Percentiles rank a stretch among this genome's conserved stretches.
These are phyloP conservation scores for Alternaria alternata DNA, from an alignment of 2,329 filamentous ascomycete species.

Conservation along the genomic window DNA sequence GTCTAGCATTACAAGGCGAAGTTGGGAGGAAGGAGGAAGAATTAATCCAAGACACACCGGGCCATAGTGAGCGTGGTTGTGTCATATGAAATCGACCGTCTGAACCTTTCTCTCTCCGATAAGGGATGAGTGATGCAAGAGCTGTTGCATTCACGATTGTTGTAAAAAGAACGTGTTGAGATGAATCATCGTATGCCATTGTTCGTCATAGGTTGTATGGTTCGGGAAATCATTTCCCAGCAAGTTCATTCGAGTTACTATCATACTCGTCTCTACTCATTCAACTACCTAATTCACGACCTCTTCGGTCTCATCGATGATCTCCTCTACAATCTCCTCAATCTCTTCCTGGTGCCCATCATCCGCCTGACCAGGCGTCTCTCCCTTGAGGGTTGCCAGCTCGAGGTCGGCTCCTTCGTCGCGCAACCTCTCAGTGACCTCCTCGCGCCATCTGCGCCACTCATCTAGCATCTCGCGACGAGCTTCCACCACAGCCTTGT, in stretches of 20 bases:
- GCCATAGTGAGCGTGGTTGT: neutral
- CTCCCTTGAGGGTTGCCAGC: constrained; percentile 61
- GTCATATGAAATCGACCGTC: neutral
- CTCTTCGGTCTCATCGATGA: constrained; percentile 87
- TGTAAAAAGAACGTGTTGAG: neutral
- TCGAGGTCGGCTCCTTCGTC: constrained; percentile 65
- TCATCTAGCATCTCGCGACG: constrained; percentile 83
- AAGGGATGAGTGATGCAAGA: neutral
- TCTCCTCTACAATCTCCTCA: constrained; percentile 89
- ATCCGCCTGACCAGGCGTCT: constrained; percentile 53
- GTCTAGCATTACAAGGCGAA: constrained; percentile 7
- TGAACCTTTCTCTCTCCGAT: neutral
- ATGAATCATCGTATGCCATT: neutral
- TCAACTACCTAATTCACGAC: constrained; percentile 52
- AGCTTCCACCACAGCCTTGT: constrained; percentile 90
- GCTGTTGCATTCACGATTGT: neutral
- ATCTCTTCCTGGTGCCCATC: constrained; percentile 63
- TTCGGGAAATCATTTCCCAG: neutral
- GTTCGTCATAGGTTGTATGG: neutral
- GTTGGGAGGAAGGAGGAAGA: constrained; percentile 4
- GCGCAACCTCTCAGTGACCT: constrained; percentile 71
- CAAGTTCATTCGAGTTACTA: neutral
- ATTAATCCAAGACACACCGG: neutral
- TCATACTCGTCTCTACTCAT: neutral
- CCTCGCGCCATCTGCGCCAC: constrained; percentile 85